Evolutionary conservation across 2,329 filamentous ascomycete species (phyloP), one percentile per base, ranked within the genome.

Genomic region (Chaetomium globosum): DNA sequence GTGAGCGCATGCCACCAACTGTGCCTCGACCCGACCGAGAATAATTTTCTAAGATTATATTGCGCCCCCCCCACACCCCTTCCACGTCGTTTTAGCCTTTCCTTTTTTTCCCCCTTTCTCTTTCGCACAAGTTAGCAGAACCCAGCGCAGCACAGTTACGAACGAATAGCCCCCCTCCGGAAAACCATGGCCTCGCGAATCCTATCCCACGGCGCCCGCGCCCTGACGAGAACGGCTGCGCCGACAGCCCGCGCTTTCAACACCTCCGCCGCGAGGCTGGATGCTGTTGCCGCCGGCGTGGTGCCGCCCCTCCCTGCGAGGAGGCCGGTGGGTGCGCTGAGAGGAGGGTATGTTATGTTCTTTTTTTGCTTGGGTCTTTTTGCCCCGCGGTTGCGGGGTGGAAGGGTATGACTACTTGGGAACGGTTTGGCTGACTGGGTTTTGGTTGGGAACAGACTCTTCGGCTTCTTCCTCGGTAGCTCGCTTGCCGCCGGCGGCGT

Each of bases 381-480:
- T 53, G 13, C 26, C 51, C 28, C 51, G 23, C 51, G 28, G 16
- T 54, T 6, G 16, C 23, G 52, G 10, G 13, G 28, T 33, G 30
- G 16, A 43, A 19, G 39, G 36, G 13, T 3, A 19, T 19, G 13
- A 10, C 7, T 7, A 33, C 31, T 19, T 39, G 13, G 36, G 36
- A 5, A 19, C 43, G 19, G 43, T 48, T 48, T 10, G 39, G 39
- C 46, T 58, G 33, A 71, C 64, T 26, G 21, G 48, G 5, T 19
- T 53, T 13, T 16, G 28, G 48, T 16, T 26, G 48, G 16, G 5
- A 12, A 64, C 72, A 97, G 94, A 65, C 81, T 97, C 66, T 92
- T 97, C 73, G 94, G 94, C 60, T 98, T 98, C 82, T 87, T 98
- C 59, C 83, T 95, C 69, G 94, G 94, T 70, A 88, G 90, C 68